These are phyloP conservation scores for Syzygium jambos DNA, from an alignment of 345 rosid species.

Conservation along the genomic window DNA sequence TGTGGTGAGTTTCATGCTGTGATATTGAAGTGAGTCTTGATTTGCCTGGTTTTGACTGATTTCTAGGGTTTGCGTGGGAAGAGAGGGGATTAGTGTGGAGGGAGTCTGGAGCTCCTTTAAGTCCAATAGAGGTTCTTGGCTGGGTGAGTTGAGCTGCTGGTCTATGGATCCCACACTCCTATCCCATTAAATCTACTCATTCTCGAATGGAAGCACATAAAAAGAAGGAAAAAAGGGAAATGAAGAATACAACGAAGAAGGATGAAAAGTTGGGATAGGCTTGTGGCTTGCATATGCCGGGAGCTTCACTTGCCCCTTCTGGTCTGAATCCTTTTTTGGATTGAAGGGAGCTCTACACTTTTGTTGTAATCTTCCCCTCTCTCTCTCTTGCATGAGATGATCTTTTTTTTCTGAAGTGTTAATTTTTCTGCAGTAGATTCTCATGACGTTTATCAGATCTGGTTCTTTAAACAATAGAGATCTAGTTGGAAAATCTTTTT, in stretches of 20 bases:
- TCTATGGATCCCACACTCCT: constrained; percentile 82
- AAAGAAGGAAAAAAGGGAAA: neutral
- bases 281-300: constrained; percentile 85
- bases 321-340: constrained; percentile 66
- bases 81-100: neutral
- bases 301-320: constrained; percentile 44
- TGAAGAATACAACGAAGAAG: neutral
- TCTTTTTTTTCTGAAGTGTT: neutral
- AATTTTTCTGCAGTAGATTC: neutral
- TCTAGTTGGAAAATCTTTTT: neutral
- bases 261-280: constrained; percentile 5
- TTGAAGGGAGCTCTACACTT: constrained; percentile 90
- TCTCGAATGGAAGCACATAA: constrained; percentile 11
- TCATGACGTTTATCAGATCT: neutral
- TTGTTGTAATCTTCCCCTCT: neutral
- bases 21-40: neutral
- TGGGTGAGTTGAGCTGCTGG: constrained; percentile 71
- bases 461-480: neutral
- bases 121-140: constrained; percentile 70
- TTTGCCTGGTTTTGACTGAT: neutral
- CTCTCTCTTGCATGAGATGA: neutral
- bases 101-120: constrained; percentile 69
- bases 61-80: neutral
- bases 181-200: neutral
- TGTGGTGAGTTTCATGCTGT: neutral